Evolutionary conservation across 441 rosid species (phyloP).

Genomic region (Rhodomyrtus psidioides): DNA sequence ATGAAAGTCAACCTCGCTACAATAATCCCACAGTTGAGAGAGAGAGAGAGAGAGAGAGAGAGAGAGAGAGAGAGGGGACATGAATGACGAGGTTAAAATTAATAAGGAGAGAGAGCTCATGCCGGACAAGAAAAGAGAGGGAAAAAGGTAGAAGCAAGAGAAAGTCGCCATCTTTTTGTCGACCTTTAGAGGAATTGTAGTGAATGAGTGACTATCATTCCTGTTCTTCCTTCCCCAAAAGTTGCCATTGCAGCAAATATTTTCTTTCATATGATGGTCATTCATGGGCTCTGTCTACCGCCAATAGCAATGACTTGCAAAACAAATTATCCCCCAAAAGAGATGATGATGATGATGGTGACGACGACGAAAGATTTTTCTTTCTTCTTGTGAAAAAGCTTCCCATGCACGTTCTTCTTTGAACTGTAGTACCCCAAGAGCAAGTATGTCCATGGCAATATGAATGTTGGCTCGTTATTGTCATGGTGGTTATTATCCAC

Average conservation of each 20-base stretch:
- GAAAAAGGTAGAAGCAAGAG: background rate
- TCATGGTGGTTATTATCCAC: background rate
- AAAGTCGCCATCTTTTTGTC: background rate
- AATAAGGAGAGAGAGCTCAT: background rate
- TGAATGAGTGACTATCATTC: background rate
- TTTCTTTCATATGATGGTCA: background rate
- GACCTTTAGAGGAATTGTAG: background rate
- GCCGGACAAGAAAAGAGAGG: background rate
- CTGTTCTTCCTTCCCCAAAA: background rate
- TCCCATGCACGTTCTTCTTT: background rate
- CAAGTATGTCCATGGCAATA: background rate
- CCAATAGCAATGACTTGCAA: background rate
- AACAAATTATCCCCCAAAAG: background rate
- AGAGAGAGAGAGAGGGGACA: background rate
- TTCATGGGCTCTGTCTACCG: background rate
- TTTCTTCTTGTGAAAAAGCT: background rate
- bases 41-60: background rate
- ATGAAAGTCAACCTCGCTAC: background rate
- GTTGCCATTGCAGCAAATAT: background rate
- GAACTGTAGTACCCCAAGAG: background rate
- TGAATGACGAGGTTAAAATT: background rate
- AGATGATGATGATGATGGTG: background rate
- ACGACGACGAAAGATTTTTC: background rate
- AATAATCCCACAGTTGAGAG: background rate
- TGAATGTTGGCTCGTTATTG: background rate